Evolutionary conservation across 2,329 filamentous ascomycete species (phyloP).

Genomic region (Fusarium sp.): DNA sequence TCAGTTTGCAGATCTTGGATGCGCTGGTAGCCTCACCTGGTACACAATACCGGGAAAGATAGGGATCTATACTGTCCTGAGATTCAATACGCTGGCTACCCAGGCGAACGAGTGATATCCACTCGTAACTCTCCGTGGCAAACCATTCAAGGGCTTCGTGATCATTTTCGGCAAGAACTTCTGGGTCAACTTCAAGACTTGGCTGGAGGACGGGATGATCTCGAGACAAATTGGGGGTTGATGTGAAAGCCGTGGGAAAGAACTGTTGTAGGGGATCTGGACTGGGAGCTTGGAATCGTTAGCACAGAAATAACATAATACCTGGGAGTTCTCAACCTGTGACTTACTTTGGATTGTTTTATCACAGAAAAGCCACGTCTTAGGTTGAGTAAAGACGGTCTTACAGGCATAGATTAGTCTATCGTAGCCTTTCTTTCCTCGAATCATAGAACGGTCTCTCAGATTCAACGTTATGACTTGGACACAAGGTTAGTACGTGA

Average conservation of each 20-base stretch:
- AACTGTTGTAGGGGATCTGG: conserved; percentile 64
- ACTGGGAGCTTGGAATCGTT: conserved; percentile 56
- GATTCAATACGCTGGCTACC: conserved; percentile 71
- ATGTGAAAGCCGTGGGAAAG: conserved; percentile 59
- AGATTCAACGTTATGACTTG: conserved; percentile 83
- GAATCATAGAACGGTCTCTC: conserved; percentile 78
- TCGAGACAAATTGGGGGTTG: conserved; percentile 39
- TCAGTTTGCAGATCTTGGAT: conserved; percentile 62
- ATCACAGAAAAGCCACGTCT: conserved; percentile 85
- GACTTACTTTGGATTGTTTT: conserved; percentile 53
- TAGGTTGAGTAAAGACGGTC: conserved; percentile 76
- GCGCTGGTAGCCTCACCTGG: conserved; percentile 57
- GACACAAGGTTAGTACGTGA: conserved; percentile 43
- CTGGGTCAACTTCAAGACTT: conserved; percentile 44
- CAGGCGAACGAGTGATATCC: conserved; percentile 76
- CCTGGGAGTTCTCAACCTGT: conserved; percentile 8
- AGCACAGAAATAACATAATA: conserved; percentile 28
- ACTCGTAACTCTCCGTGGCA: conserved; percentile 77
- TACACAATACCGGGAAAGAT: conserved; percentile 75
- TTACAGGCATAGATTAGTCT: conserved; percentile 82
- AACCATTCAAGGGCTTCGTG: conserved; percentile 71
- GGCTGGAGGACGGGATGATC: conserved; percentile 41
- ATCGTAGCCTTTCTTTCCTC: conserved; percentile 86
- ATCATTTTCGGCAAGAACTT: conserved; percentile 53
- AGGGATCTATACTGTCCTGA: conserved; percentile 73